These are phyloP conservation scores for Boletus reticulatus DNA, from an alignment of 768 basidiomycete genomes.

Conservation along the genomic window DNA sequence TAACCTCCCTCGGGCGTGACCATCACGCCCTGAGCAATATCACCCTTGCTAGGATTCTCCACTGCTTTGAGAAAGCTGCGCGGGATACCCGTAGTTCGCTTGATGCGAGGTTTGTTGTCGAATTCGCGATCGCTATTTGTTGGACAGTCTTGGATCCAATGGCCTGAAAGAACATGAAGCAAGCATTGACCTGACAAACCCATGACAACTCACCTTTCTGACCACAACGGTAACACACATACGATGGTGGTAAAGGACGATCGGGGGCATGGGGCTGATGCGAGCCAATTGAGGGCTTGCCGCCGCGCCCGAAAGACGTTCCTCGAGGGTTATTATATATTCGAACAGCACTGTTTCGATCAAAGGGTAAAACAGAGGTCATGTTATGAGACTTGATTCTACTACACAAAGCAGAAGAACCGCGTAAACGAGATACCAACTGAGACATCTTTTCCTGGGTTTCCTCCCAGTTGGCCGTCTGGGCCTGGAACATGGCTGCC, in stretches of 20 bases:
- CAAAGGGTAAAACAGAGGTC: constrained; percentile 39
- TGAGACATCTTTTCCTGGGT: constrained; percentile 99
- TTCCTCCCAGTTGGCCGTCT: constrained; percentile 95
- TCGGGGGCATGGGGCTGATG: constrained; percentile 58
- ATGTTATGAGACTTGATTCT: constrained; percentile 71
- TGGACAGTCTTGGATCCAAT: constrained; percentile 99
- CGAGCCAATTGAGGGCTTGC: constrained; percentile 43
- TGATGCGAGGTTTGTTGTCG: constrained; percentile 92
- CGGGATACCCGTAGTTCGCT: constrained; percentile 97
- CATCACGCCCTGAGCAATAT: constrained; percentile 87
- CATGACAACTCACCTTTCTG: constrained; percentile 73
- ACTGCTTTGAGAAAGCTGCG: constrained; percentile 96
- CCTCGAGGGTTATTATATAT: constrained; percentile 67
- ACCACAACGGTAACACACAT: constrained; percentile 98
- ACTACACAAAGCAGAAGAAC: constrained; percentile 63
- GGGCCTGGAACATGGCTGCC: constrained; percentile 97
- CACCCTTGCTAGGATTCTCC: constrained; percentile 75
- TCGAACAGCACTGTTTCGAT: constrained; percentile 57
- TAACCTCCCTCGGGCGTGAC: constrained; percentile 98
- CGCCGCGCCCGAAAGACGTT: constrained; percentile 58
- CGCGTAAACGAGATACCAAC: constrained; percentile 73
- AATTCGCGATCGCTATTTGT: constrained; percentile 96
- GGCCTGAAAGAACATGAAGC: constrained; percentile 52
- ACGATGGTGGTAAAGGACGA: constrained; percentile 86
- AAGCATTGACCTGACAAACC: not conserved